phyloP scores from a whole-genome alignment of 495 filamentous ascomycete genomes.

The Podospora appendiculata region DNA sequence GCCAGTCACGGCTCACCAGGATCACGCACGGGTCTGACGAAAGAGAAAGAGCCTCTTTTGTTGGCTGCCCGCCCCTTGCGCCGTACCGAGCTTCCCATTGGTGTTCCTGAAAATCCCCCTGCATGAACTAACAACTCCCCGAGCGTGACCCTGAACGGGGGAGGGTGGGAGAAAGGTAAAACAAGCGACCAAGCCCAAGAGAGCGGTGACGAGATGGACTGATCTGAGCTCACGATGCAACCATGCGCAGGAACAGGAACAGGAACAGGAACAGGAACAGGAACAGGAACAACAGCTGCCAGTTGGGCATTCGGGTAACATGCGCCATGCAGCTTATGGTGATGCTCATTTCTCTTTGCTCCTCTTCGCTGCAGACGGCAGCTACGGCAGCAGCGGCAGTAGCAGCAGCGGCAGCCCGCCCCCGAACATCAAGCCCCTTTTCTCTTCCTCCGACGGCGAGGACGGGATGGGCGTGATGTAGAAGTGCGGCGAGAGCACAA shows the following conservation, averaged over 20 bases:
- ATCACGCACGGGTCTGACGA: no score
- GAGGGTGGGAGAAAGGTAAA: background rate
- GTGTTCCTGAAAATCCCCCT: background rate
- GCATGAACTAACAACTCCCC: background rate
- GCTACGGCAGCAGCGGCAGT: no score
- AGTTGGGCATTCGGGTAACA: background rate
- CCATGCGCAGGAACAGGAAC: conserved; percentile 11
- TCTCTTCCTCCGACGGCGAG: background rate
- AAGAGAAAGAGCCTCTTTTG: background rate
- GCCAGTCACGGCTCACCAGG: no score
- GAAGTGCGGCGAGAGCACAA: background rate
- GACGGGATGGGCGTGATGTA: background rate
- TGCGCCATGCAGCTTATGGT: no score
- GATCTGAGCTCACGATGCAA: conserved; percentile 3
- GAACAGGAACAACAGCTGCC: background rate
- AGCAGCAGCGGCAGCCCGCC: no score
- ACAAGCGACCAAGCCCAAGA: background rate
- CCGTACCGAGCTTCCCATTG: background rate
- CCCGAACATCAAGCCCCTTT: no score
- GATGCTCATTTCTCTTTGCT: no score
- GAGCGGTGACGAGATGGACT: no score
- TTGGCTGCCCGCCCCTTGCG: background rate
- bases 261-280: conserved; percentile 1
- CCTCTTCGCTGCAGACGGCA: no score
- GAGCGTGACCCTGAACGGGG: background rate